These are phyloP conservation scores for Daphne laureola DNA, from an alignment of 441 rosid species.

Conservation along the genomic window DNA sequence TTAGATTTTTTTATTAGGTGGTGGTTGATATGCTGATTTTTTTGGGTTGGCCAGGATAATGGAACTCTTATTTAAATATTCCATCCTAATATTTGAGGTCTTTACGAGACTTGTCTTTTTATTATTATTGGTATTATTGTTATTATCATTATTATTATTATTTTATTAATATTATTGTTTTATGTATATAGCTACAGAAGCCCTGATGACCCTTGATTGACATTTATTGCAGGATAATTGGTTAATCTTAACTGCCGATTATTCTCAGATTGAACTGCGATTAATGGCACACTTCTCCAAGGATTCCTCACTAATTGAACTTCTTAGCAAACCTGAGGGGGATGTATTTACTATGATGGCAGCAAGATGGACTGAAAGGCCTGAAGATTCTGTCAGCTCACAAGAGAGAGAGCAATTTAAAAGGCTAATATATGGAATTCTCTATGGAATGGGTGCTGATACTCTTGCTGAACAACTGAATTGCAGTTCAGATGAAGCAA, in stretches of 20 bases:
- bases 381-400: conserved; percentile 49
- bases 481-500: conserved; percentile 79
- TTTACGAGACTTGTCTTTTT: too few species aligned
- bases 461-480: conserved; percentile 81
- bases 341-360: conserved; percentile 93
- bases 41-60: too few species aligned
- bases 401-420: conserved; percentile 87
- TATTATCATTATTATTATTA: too few species aligned
- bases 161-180: too few species aligned
- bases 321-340: conserved; percentile 69
- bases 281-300: conserved; percentile 93
- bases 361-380: conserved; percentile 79
- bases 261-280: conserved; percentile 95
- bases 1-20: too few species aligned
- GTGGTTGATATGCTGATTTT: too few species aligned
- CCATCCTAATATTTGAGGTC: too few species aligned
- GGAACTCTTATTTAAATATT: too few species aligned
- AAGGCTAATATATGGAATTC: conserved; percentile 91
- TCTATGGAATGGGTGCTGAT: conserved; percentile 98
- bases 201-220: conserved; percentile 5
- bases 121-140: too few species aligned
- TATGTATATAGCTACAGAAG: not conserved
- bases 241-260: conserved; percentile 88
- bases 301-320: conserved; percentile 68
- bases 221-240: conserved; percentile 76